phyloP scores from a whole-genome alignment of 495 filamentous ascomycete species.

The Neurospora discreta region DNA sequence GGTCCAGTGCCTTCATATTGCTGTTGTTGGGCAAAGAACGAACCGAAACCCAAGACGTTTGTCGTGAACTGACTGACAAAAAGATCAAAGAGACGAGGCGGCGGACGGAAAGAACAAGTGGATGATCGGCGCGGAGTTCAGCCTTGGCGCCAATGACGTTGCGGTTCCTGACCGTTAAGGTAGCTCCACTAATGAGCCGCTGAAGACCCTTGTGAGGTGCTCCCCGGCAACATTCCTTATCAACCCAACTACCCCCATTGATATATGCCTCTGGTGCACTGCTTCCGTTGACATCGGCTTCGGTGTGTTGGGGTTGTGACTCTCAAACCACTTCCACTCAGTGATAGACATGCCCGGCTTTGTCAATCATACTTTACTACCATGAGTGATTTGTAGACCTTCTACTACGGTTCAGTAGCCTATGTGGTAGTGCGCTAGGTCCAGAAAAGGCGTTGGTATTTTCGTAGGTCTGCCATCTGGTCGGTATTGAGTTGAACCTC shows the following conservation, averaged over 20 bases:
- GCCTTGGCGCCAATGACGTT: background rate
- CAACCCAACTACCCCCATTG: background rate
- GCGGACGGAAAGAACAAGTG: background rate
- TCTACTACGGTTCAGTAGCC: no score
- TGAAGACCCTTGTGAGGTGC: background rate
- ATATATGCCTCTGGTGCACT: no score
- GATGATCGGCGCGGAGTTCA: background rate
- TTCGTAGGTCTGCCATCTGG: no score
- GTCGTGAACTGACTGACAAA: background rate
- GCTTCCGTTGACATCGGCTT: background rate
- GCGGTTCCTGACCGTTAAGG: background rate
- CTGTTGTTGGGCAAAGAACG: background rate
- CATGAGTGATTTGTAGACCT: no score
- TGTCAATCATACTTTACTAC: no score
- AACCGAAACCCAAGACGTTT: background rate
- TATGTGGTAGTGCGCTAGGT: no score
- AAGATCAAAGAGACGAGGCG: background rate
- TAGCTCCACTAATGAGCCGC: background rate
- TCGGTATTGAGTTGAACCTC: no score
- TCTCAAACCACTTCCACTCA: background rate
- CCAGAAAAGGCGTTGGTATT: no score
- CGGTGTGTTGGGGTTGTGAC: no score
- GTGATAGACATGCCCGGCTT: no score
- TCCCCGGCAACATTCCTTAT: background rate
- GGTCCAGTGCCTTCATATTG: background rate